Base-by-base conservation (phyloP, 163 green algal species). In the Scenedesmus sp. region DNA sequence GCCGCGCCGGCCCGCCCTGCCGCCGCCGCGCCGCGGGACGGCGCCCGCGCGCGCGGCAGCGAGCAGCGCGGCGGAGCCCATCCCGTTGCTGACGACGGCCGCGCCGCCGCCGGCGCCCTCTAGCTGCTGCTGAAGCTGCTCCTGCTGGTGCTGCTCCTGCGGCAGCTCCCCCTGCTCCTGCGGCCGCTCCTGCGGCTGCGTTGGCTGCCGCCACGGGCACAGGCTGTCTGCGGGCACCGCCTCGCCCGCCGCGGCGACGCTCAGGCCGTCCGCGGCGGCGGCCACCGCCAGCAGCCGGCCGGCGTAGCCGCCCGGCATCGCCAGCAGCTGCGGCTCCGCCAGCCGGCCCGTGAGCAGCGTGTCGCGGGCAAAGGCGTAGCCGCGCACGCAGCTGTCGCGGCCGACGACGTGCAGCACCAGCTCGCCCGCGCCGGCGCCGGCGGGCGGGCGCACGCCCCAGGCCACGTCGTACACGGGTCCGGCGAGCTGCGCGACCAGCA, bases 241-340 rank as follows among this genome's bases (percentile, higher is more conserved):
- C 47, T 80, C 71, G 4, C 71, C 71, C 18, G 71, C 71, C 47
- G 60, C 71, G 24, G 71, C 60, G 34, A 80, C 9, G n/a, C 45
- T 29, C 3, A 31, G 31, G 17, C 57, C 29, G 56, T 71, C 71
- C 20, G 50, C 5, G 36, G 45, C 53, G 48, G 60, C 1, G 28
- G 71, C 58, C 0, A 80, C 29, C 9, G 71, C 58, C 48, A 80
- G 56, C 58, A 80, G 60, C 28, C 58, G 60, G 20, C 71, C 71
- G 2, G n/a, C 39, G 39, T 80, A 80, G 2, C 48, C 18, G 3
- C 34, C 45, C 24, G 42, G 18, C 57, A 70, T 66, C 1, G 33
- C 14, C 28, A 64, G 60, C 20, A 53, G 0, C 18, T 47, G 15
- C 18, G 70, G 70, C 17, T 67, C 54, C n/a, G 22, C 9, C 18